Evolutionary conservation across 495 filamentous ascomycete genomes (phyloP), one percentile per base, ranked within the genome.

Genomic region (Xylaria flabelliformis): DNA sequence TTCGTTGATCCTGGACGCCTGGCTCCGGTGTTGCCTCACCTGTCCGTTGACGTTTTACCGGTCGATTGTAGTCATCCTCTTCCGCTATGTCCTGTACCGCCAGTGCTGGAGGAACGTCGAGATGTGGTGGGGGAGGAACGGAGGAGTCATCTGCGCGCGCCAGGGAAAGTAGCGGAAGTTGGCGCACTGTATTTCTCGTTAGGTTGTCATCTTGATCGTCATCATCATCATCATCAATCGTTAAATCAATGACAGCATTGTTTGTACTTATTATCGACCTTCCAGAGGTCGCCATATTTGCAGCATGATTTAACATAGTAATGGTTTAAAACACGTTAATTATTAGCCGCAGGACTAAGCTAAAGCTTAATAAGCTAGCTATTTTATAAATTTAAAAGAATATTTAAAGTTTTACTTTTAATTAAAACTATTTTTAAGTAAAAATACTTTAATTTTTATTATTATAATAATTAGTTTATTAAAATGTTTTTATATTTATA

Each of bases 271-370:
- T 48, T 42, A n/a, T 13, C 9, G 12, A n/a, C 58, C 58, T 61
- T 0, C 17, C 1, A 13, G 58, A 44, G 36, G 61, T 64, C 5
- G 36, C 61, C 61, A 64, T 64, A 29, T 65, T 65, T 13, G 21
- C 24, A 34, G 19, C 21, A 8, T 32, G 63, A 48, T 50, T 65
- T 32, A 13, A n/a, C 15, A 21, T 44, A 1, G 61, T 44, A 44
- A 21, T 42, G 15, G 61, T 17, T 24, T 65, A 34, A 21, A 26
- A 48, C 63, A 26, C 63, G 32, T 68, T 29, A 68, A 3, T n/a
- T 56, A 39, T 74, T 72, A 34, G 69, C 50, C 32, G 72, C 58
- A 71, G 64, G 69, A 36, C 39, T 62, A 73, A 70, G 46, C 13
- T 64, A 46, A 32, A 70, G 19, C 0, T 24, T 50, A 21, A 4